Base-by-base conservation (phyloP, 352 stramenopile species). In the Globisporangium heterothallicum region DNA sequence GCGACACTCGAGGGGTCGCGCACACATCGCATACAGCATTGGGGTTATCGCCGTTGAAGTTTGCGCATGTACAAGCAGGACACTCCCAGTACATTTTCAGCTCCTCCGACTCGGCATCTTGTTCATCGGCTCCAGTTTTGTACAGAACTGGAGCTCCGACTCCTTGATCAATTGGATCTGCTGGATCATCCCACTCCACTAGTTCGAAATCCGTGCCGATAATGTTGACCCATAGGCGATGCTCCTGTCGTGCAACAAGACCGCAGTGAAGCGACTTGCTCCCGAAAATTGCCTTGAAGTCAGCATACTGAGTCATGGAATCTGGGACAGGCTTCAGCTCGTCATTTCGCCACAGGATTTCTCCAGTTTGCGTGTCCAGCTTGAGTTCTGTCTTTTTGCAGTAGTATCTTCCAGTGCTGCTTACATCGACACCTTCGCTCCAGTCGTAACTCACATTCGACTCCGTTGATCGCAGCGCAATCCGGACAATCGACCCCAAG, bases 341-440 rank as follows among this genome's bases (percentile, higher is more conserved):
- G 44, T 95, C 86, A 52, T 96, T 95, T 55, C 86, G 77, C 86
- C 86, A 96, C 44, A 96, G 53, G 58, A 96, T 93, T 46, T 96
- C 84, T 24, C 81, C 85, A 2, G 80, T 92, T 57, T 96, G 85
- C 1, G 80, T 74, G 49, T 96, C 84, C 7, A 96, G 42, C 49
- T 92, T 94, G 42, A 96, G 62, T 42, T 95, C 82, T 26, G 88
- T 88, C 45, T 77, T 75, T 27, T 50, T 56, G 45, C 85, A 94
- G 12, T 62, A 62, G 45, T 84, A 96, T 47, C 86, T 72, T 35
- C 86, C 86, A 16, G 63, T 54, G 27, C 83, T 70, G 35, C 68
- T 67, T 3, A 86, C 63, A 25, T 66, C 61, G 7, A 56, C 45
- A 22, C 78, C 81, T 65, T 93, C 74, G 9, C 69, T 66, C 73